Evolutionary conservation across 768 basidiomycete species (phyloP), one percentile per base, ranked within the genome.

Genomic region (Termitomyces sp.): DNA sequence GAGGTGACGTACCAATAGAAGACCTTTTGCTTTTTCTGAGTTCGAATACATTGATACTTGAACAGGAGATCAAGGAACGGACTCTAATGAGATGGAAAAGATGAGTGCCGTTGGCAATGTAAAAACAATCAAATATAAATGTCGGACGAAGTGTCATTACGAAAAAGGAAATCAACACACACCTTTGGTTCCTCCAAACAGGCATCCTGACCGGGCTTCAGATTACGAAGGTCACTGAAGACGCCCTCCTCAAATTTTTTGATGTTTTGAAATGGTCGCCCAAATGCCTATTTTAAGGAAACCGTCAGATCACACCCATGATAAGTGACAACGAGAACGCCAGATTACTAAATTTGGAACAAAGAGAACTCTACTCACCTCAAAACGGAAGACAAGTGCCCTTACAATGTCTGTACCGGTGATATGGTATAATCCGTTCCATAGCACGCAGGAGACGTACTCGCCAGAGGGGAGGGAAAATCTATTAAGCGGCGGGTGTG

Each of bases 11-110:
- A 91, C 94, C 95, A 98, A 69, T 91, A 97, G 66, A 97, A 98
- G n/a, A 98, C 95, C 70, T 98, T 94, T 75, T 96, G 95, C 74
- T 97, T 98, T 80, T 97, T 98, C 69, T 98, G 95, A 1, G 95
- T 98, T 36, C 95, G 85, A 61, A 98, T 97, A 68, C 94, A 96
- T 67, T 95, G 93, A 63, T 91, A 94, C 70, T 95, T 94, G 83
- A 97, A 97, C 10, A 98, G 74, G 25, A 95, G 79, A 63, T 98
- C 95, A 16, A 98, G 78, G 73, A 98, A 95, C 0, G 90, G 88
- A 43, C 91, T 91, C 94, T 96, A 61, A 49, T 25, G 39, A 38
- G n/a, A 35, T 6, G 33, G 31, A 42, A 49, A 50, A 46, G 41
- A 55, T n/a, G 25, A 56, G 50, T 15, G 45, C 29, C 31, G 12